Evolutionary conservation across 192 early-diverging fungal genomes (phyloP), one percentile per base, ranked within the genome.

Genomic region (Rhizophlyctis rosea): DNA sequence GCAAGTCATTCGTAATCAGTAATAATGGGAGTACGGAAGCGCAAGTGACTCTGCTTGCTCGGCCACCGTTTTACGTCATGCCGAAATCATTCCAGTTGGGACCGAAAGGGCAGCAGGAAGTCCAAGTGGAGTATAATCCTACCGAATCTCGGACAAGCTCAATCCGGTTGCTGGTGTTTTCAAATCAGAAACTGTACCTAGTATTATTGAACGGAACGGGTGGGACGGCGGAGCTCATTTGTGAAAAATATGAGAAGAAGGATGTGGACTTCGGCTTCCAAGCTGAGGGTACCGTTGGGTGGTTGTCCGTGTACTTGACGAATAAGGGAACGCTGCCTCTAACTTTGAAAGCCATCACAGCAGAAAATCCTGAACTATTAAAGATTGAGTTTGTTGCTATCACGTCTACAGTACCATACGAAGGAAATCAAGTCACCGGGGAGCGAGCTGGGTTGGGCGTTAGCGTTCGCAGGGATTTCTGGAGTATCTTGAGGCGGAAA

Each of bases 261-360:
- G 76, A 76, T 52, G 64, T 85, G 28, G 83, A 85, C 50, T 80
- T 85, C 58, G 83, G 83, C 5, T 50, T 67, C 39, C 76, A 77
- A 34, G 44, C 68, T 13, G 83, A 85, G 47, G 79, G 79, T 2
- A 78, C 76, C 7, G 71, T 85, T 35, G 78, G 77, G 11, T 85
- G 67, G 70, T 64, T 76, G 9, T 74, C 77, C 2, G 33, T 83
- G 23, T 76, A 81, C 48, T 28, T 83, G 5, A 81, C 79, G 0
- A 85, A 85, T 67, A 75, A 76, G 36, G 83, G 83, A 3, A 81
- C 83, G 7, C 61, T 85, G 14, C 80, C 83, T 24, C 65, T 85
- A 16, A 62, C 64, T n/a, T 36, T 85, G 28, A 78, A 74, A 58
- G 69, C 71, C 14, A 59, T 84, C 7, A 73, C 71, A 2, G 71